Conservation (phyloP, 1,284 basidiomycete genomes). For the Microbotryomycetes sp. region DNA sequence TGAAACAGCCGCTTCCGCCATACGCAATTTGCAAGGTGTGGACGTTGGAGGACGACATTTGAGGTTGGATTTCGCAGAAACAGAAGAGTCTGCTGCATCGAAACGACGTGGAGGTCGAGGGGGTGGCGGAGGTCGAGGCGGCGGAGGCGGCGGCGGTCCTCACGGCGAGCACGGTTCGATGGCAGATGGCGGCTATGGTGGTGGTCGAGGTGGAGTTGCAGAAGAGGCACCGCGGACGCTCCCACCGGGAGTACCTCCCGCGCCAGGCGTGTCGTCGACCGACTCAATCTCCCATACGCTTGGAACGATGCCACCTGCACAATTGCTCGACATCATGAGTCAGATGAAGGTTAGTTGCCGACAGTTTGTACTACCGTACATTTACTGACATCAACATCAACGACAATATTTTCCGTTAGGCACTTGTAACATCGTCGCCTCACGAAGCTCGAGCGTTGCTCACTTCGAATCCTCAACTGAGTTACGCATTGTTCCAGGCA, state of each 20-base stretch:
- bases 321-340: slow-evolving; percentile 89
- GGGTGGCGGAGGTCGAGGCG: slow-evolving; percentile 56
- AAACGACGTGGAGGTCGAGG: slow-evolving; percentile 21
- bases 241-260: slow-evolving; percentile 70
- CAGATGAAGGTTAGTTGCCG: slow-evolving; percentile 80
- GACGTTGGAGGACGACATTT: slow-evolving; percentile 75
- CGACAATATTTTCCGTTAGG: slow-evolving; percentile 47
- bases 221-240: slow-evolving; percentile 41
- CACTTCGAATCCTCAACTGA: slow-evolving; percentile 78
- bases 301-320: slow-evolving; percentile 71
- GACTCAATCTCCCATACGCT: slow-evolving; percentile 85
- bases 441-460: slow-evolving; percentile 81
- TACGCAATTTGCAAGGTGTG: slow-evolving; percentile 73
- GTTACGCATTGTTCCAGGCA: slow-evolving; percentile 94
- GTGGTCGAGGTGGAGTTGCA: slow-evolving; percentile 9
- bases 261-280: slow-evolving; percentile 66
- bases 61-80: slow-evolving; percentile 64
- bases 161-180: slow-evolving; percentile 52
- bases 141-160: slow-evolving; percentile 43
- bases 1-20: slow-evolving; percentile 78
- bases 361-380: background rate
- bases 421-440: slow-evolving; percentile 81
- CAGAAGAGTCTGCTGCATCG: slow-evolving; percentile 44
- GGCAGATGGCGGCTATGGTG: slow-evolving; percentile 51
- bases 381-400: background rate